Evolutionary conservation across 2,329 filamentous ascomycete species (phyloP).

Genomic region (Raffaelea deltoideospora): DNA sequence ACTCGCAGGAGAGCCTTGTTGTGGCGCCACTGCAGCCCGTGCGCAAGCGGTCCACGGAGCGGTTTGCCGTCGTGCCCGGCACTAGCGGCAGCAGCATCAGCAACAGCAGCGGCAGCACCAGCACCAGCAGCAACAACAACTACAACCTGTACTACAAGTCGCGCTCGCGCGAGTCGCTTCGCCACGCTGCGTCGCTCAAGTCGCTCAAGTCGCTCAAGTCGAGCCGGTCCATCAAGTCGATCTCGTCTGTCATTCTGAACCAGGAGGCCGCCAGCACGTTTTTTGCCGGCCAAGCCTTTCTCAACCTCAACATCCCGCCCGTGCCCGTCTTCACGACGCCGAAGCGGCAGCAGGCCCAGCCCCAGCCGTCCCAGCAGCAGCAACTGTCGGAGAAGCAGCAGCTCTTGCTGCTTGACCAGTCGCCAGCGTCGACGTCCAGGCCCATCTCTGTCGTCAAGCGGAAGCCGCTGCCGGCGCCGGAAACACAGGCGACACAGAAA

Average conservation of each 20-base stretch:
- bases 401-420: background rate
- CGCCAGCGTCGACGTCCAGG: background rate
- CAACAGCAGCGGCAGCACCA: too few relatives aligned
- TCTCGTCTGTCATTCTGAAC: conserved; percentile 34
- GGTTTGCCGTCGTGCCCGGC: too few relatives aligned
- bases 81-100: too few relatives aligned
- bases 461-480: conserved; percentile 7
- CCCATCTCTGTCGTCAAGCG: conserved; percentile 5
- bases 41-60: conserved; percentile 22
- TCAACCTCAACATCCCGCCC: conserved; percentile 18
- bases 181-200: conserved; percentile 18
- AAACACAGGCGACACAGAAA: too few relatives aligned
- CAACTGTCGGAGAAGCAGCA: background rate
- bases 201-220: conserved; percentile 40
- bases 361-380: background rate
- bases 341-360: conserved; percentile 5
- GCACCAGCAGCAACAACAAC: too few relatives aligned
- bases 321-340: conserved; percentile 14
- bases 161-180: conserved; percentile 32
- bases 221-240: conserved; percentile 29
- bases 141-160: conserved; percentile 32
- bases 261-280: conserved; percentile 28
- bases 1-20: conserved; percentile 45
- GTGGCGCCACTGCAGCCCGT: conserved; percentile 38
- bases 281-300: conserved; percentile 22